These are phyloP conservation scores for Zygosaccharomyces rouxii DNA, from an alignment of 805 yeast species.

Conservation along the genomic window DNA sequence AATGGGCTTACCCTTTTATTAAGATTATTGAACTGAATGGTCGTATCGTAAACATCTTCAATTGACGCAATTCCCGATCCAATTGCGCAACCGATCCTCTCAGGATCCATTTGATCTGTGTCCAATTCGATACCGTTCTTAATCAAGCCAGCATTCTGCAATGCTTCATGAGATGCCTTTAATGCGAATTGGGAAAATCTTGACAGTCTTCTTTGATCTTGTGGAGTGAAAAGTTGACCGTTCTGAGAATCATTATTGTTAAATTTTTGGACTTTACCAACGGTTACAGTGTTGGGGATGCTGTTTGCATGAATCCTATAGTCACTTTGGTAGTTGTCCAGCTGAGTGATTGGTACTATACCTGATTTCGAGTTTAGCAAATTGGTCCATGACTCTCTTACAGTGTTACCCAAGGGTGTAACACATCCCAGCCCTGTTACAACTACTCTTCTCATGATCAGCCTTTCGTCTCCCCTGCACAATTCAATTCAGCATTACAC, in stretches of 20 bases:
- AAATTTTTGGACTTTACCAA: conserved; percentile 62
- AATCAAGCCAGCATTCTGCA: conserved; percentile 58
- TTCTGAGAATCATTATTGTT: conserved; percentile 38
- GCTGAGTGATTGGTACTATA: conserved; percentile 46
- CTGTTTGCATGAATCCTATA: conserved; percentile 40
- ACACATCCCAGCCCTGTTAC: conserved; percentile 88
- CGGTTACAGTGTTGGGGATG: conserved; percentile 62
- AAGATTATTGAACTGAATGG: conserved; percentile 32
- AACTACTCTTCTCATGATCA: conserved; percentile 58
- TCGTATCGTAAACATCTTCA: conserved; percentile 53
- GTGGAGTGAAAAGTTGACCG: conserved; percentile 39
- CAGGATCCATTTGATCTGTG: conserved; percentile 24
- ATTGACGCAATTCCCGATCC: conserved; percentile 94
- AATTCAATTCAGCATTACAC: too few species aligned
- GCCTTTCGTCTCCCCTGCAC: too few species aligned
- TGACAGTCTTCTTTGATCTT: conserved; percentile 53
- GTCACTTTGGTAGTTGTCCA: conserved; percentile 36
- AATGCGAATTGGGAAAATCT: conserved; percentile 73
- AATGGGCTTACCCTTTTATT: conserved; percentile 71
- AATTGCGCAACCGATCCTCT: conserved; percentile 62
- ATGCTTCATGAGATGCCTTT: conserved; percentile 72
- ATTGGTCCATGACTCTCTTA: conserved; percentile 47
- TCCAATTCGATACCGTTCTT: conserved; percentile 33
- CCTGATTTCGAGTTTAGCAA: conserved; percentile 55
- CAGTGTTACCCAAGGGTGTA: conserved; percentile 81